A percentile compares a stretch with the other conserved stretches of the same genome.
Evolutionary conservation across 2,329 filamentous ascomycete genomes (phyloP).

Genomic region (Cytospora leucostoma): DNA sequence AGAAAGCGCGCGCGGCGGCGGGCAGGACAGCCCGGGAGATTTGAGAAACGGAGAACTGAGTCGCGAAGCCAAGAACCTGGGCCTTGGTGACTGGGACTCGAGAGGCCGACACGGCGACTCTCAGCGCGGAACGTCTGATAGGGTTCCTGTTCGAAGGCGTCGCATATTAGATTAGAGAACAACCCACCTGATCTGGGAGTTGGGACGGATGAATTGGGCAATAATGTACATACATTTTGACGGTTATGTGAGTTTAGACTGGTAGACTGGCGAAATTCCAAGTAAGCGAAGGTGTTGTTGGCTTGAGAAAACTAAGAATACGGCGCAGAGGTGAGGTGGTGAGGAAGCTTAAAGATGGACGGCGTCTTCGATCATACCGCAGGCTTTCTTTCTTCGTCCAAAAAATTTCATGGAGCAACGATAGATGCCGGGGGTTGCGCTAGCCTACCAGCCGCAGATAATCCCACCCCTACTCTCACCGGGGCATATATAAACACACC

Average conservation of each 20-base stretch:
- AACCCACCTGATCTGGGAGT: background rate
- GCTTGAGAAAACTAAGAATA: background rate
- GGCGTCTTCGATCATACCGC: background rate
- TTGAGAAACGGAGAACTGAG: constrained; percentile 28
- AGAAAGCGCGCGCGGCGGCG: constrained; percentile 36
- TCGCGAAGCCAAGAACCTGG: constrained; percentile 31
- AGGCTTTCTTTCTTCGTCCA: background rate
- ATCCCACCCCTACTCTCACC: background rate
- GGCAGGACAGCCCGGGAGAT: constrained; percentile 21
- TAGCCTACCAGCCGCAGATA: background rate
- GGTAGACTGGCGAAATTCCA: background rate
- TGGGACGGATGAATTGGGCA: background rate
- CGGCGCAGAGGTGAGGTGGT: background rate
- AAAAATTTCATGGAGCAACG: background rate
- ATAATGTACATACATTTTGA: constrained; percentile 21
- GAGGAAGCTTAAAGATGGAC: background rate
- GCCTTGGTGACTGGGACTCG: constrained; percentile 32
- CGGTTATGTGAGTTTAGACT: background rate
- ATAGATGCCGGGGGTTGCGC: background rate
- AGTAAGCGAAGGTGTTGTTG: background rate
- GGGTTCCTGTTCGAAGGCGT: constrained; percentile 34
- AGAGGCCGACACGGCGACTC: constrained; percentile 37
- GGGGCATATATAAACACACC: background rate
- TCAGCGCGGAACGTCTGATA: constrained; percentile 38
- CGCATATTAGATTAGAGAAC: constrained; percentile 23